Evolutionary conservation across 2,329 filamentous ascomycete species (phyloP).

Genomic region (Pseudogymnoascus sp.): DNA sequence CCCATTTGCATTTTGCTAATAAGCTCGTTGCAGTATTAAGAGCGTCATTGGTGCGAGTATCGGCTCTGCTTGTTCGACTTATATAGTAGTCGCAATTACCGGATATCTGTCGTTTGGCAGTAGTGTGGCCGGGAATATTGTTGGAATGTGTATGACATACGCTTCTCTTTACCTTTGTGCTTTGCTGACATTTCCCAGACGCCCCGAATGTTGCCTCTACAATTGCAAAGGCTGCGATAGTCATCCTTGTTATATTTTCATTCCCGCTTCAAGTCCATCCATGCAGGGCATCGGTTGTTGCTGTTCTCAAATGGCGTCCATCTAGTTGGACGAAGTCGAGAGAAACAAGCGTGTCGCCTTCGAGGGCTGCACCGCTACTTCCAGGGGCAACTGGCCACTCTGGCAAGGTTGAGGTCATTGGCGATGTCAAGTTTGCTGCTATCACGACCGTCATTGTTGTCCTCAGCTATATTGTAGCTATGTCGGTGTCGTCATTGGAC

Average conservation of each 20-base stretch:
- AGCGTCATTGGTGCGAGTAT: slow-evolving; percentile 76
- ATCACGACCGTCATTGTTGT: slow-evolving; percentile 83
- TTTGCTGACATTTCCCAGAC: slow-evolving; percentile 10
- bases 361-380: slow-evolving; percentile 34
- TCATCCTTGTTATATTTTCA: slow-evolving; percentile 91
- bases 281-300: slow-evolving; percentile 89
- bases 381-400: slow-evolving; percentile 31
- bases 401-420: slow-evolving; percentile 56
- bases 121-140: slow-evolving; percentile 82
- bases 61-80: slow-evolving; percentile 77
- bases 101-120: slow-evolving; percentile 95
- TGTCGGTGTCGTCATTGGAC: slow-evolving; percentile 84
- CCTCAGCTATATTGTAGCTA: slow-evolving; percentile 75
- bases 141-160: slow-evolving; percentile 68
- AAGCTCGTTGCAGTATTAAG: slow-evolving; percentile 50
- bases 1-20: not conserved
- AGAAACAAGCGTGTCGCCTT: slow-evolving; percentile 29
- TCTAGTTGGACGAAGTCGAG: slow-evolving; percentile 31
- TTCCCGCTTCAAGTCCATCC: slow-evolving; percentile 94
- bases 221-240: slow-evolving; percentile 89
- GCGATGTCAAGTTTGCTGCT: slow-evolving; percentile 78
- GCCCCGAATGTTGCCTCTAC: slow-evolving; percentile 69
- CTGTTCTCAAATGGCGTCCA: slow-evolving; percentile 88
- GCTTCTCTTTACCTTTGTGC: not conserved
- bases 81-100: slow-evolving; percentile 86